These are phyloP conservation scores for Stemphylium beticola DNA, from an alignment of 2,329 filamentous ascomycete genomes.

Conservation along the genomic window DNA sequence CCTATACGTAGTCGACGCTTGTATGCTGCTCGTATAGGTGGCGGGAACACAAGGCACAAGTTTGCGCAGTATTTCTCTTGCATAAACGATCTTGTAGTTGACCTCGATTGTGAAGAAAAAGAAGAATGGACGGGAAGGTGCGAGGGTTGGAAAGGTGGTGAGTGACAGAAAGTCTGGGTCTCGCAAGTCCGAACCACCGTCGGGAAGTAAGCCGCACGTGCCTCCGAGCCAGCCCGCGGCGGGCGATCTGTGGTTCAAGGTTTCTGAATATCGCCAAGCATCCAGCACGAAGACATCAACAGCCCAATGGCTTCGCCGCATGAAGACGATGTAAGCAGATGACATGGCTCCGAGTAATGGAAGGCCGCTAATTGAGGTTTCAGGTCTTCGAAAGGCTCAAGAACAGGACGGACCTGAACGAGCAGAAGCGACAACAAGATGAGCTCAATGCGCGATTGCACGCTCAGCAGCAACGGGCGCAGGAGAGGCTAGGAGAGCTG, in stretches of 20 bases:
- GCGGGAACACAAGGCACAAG: slow-evolving; percentile 6
- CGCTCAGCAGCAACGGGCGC: slow-evolving; percentile 66
- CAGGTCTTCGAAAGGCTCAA: slow-evolving; percentile 67
- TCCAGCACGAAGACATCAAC: slow-evolving; percentile 34
- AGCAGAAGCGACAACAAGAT: slow-evolving; percentile 65
- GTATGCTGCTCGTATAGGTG: slow-evolving; percentile 2
- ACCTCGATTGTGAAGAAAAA: not conserved
- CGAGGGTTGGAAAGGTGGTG: not conserved
- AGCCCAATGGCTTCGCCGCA: slow-evolving; percentile 51
- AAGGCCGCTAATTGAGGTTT: slow-evolving; percentile 18
- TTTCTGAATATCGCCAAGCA: slow-evolving; percentile 35
- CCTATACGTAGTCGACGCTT: slow-evolving; percentile 5
- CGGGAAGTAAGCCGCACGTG: slow-evolving; percentile 21
- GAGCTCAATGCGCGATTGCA: slow-evolving; percentile 65
- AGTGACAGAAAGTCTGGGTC: not conserved
- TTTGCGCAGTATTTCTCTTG: not conserved
- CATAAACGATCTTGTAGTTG: not conserved
- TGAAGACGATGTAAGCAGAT: slow-evolving; percentile 54
- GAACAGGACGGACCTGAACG: slow-evolving; percentile 64
- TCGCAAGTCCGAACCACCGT: slow-evolving; percentile 3
- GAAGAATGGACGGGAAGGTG: not conserved
- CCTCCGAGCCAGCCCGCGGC: slow-evolving; percentile 9
- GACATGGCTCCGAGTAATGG: not conserved
- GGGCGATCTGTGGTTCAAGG: slow-evolving; percentile 19
- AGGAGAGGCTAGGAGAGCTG: slow-evolving; percentile 68